Evolutionary conservation across 2,329 filamentous ascomycete genomes (phyloP).

Genomic region (Arthrobotrys megalospora): DNA sequence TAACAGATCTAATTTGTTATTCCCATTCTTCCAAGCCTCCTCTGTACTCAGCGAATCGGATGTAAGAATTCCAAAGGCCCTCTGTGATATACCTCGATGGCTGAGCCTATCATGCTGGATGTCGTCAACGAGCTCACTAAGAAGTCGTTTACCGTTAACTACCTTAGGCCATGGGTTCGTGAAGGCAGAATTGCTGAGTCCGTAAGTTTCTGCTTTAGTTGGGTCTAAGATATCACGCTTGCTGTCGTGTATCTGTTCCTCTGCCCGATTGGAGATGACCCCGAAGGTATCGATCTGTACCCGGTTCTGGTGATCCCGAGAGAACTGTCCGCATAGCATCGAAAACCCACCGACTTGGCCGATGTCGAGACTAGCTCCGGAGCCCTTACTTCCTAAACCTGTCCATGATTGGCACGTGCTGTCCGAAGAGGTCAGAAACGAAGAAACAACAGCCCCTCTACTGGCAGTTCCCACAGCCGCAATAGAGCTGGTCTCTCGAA

Average conservation of each 20-base stretch:
- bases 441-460: constrained; percentile 75
- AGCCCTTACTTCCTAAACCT: constrained; percentile 68
- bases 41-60: constrained; percentile 72
- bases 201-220: constrained; percentile 73
- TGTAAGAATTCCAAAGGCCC: constrained; percentile 73
- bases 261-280: constrained; percentile 39
- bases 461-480: constrained; percentile 72
- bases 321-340: constrained; percentile 75
- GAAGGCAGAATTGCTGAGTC: constrained; percentile 76
- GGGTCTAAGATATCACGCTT: constrained; percentile 71
- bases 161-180: constrained; percentile 76
- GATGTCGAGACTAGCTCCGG: constrained; percentile 72
- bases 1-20: constrained; percentile 72
- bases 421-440: constrained; percentile 65
- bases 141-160: constrained; percentile 70
- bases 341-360: constrained; percentile 78
- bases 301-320: constrained; percentile 64
- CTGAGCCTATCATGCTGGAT: constrained; percentile 66
- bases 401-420: constrained; percentile 44
- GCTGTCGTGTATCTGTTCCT: neutral
- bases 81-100: constrained; percentile 71
- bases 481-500: constrained; percentile 72
- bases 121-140: constrained; percentile 69
- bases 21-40: constrained; percentile 68
- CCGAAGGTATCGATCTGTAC: constrained; percentile 26